Conservation (phyloP, 306 rosid genomes). For the Abrus pulchellus region DNA sequence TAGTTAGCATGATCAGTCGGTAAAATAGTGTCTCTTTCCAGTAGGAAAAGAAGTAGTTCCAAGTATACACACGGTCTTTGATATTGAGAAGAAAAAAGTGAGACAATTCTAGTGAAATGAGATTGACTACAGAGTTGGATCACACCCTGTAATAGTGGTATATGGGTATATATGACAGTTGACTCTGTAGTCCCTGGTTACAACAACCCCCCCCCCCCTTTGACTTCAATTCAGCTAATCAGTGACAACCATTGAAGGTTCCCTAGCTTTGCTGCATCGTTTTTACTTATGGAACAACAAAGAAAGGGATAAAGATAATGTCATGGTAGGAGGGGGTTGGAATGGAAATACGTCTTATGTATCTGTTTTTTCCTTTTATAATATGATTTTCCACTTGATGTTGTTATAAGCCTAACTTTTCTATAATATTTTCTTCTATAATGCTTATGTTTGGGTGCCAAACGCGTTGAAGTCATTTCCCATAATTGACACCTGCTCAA, state of each 20-base stretch:
- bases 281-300: constrained; percentile 13
- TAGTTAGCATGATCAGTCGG: constrained; percentile 54
- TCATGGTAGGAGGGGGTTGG: neutral
- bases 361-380: neutral
- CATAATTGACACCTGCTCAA: constrained; percentile 11
- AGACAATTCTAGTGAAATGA: constrained; percentile 53
- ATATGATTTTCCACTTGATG: constrained; percentile 27
- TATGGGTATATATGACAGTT: constrained; percentile 52
- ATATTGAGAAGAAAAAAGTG: constrained; percentile 46
- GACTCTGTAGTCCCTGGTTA: constrained; percentile 46
- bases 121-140: constrained; percentile 43
- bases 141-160: constrained; percentile 47
- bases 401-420: neutral
- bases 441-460: constrained; percentile 20
- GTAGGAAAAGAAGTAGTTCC: constrained; percentile 53
- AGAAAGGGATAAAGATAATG: neutral
- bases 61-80: constrained; percentile 48
- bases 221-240: constrained; percentile 32
- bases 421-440: neutral
- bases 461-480: constrained; percentile 9
- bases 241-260: constrained; percentile 46
- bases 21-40: constrained; percentile 46
- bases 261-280: constrained; percentile 30
- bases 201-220: constrained; percentile 37
- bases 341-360: constrained; percentile 43